Base-by-base conservation (phyloP, 768 basidiomycete genomes). In the Pleurotus platypus region DNA sequence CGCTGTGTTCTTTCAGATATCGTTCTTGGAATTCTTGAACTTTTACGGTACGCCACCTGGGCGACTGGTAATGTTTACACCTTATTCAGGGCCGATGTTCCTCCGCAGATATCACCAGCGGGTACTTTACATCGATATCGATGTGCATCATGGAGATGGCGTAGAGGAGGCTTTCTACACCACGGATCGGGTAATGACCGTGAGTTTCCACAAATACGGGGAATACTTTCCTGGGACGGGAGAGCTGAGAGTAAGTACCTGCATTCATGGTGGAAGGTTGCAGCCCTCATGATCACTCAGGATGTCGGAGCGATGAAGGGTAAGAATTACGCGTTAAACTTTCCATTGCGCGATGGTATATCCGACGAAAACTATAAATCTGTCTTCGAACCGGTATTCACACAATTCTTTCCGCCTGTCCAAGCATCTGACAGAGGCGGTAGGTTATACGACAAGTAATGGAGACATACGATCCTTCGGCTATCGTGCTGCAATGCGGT, bases 161-260 rank as follows among this genome's bases (percentile, higher is more conserved):
- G 97, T 98, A 35, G 97, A 99, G 65, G 97, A 98, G 68, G 97
- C 96, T 2, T 98, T 98, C 76, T 98, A 97, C 69, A 95, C 92
- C 37, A 96, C 93, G 3, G 92, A 98, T 69, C 80, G 97, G 50
- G 97, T 98, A 64, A 94, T 98, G 90, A 98, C 96, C 2, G 90
- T 87, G 65, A 92, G 90, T 48, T 96, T 99, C 69, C 97, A 98
- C 75, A 96, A 98, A 71, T 98, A 91, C 64, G 96, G 97, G 15
- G 94, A 97, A 65, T 94, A 88, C 67, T 96, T 94, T 69, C 92
- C 92, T 4, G 92, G 92, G 4, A 94, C 92, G 0, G 92, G 79
- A 9, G 61, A 62, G 53, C 46, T 62, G 7, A 16, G 60, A 27
- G 58, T 58, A 45, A 11, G 53, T 60, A 20, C 1, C 22, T 3